Evolutionary conservation across 768 basidiomycete genomes (phyloP), one percentile per base, ranked within the genome.

Genomic region (Podaxis rugospora): DNA sequence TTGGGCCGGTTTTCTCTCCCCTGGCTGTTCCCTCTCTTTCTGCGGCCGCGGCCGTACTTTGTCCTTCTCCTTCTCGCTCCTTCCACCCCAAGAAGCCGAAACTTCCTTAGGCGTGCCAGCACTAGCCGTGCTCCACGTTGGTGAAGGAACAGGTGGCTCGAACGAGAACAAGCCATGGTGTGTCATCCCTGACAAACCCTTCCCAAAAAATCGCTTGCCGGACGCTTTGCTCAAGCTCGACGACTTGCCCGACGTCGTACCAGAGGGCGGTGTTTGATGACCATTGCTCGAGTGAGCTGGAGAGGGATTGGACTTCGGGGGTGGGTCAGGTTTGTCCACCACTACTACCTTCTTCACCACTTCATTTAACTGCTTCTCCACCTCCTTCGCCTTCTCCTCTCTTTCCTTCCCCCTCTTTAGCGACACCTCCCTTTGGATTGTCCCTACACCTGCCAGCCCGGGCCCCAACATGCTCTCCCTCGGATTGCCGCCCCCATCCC

Each of bases 91-190:
- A 16, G 68, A 69, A 16, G 65, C 58, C 2, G 69, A 57, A 16
- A 65, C 61, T 11, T 70, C 71, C 59, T 66, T 62, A 55, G 67
- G 68, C 62, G 66, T 71, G 35, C 74, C 67, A 9, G 70, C 65
- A 64, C 67, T 78, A 59, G 54, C 71, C 39, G 67, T 75, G 60
- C 72, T 75, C 53, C 75, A 66, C 21, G 73, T 78, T 6, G 83
- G 75, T 2, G 83, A 78, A 16, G 86, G 82, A 2, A 86, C 83
- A 0, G 87, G 80, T 18, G 86, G 85, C 65, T 91, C 89, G 65
- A 90, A 90, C 4, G 82, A 73, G 66, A 91, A 90, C 28, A 80
- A 75, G 7, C 83, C 83, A 69, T 88, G 88, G 0, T 83, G 79
- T 27, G 78, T 73, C 9, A 73, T 64, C 5, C 74, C 69, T 40